Conservation (phyloP, 106 monocot genomes). For the Alisma plantagoaquatica region DNA sequence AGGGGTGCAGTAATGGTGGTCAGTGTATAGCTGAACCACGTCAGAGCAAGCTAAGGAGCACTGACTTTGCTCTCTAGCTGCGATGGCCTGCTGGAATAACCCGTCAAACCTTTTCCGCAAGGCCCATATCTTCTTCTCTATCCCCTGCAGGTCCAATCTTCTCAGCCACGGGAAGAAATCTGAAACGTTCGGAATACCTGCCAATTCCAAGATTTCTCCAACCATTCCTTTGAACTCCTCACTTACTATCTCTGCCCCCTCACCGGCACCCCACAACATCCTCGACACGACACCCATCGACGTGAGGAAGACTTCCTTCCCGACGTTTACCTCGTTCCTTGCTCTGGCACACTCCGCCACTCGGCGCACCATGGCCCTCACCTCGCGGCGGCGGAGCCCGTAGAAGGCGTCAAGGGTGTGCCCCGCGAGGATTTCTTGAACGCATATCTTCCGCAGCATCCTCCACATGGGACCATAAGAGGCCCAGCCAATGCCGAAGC, state of each 20-base stretch:
- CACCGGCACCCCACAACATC: conserved; percentile 41
- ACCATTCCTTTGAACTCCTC: neutral
- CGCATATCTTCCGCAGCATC: conserved; percentile 61
- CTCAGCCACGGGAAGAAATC: conserved; percentile 22
- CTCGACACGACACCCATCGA: conserved; percentile 39
- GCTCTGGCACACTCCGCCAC: conserved; percentile 11
- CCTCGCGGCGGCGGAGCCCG: too few relatives aligned
- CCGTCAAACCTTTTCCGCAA: neutral
- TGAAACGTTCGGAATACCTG: conserved; percentile 5
- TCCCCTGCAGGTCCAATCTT: too few relatives aligned
- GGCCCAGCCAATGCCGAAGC: conserved; percentile 30
- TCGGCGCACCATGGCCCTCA: conserved; percentile 23
- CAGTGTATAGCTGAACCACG: too few relatives aligned
- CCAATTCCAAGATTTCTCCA: too few relatives aligned
- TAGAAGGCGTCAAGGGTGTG: conserved; percentile 34
- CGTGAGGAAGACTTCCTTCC: conserved; percentile 29
- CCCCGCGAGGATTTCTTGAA: conserved; percentile 32
- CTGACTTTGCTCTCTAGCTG: neutral
- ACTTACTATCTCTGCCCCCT: conserved; percentile 9
- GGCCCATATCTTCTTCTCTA: neutral
- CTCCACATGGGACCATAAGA: too few relatives aligned
- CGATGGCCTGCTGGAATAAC: conserved; percentile 1
- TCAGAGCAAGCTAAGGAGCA: too few relatives aligned
- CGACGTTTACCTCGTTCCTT: conserved; percentile 15
- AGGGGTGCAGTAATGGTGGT: too few relatives aligned